Evolutionary conservation across 179 eudicot genomes (phyloP).

Genomic region (Spinacia oleracea): DNA sequence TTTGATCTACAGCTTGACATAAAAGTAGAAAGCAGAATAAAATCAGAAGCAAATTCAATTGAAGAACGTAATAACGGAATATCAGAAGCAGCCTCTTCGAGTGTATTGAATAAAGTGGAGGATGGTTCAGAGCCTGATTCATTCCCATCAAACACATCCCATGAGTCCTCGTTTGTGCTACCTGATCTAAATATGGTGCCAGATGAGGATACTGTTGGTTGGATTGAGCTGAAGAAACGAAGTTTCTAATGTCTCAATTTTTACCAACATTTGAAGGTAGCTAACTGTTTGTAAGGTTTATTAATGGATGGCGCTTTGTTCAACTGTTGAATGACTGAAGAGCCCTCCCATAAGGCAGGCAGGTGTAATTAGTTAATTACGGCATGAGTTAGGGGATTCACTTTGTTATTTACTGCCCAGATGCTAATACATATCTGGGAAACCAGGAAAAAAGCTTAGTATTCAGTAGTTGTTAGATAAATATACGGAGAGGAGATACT

Average conservation of each 20-base stretch:
- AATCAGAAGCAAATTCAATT: slow-evolving; percentile 28
- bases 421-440: slow-evolving; percentile 26
- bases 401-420: slow-evolving; percentile 26
- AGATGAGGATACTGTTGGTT: slow-evolving; percentile 36
- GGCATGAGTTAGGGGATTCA: slow-evolving; percentile 21
- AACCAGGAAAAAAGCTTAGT: slow-evolving; percentile 4
- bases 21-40: slow-evolving; percentile 30
- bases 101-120: slow-evolving; percentile 23
- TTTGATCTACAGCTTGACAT: slow-evolving; percentile 54
- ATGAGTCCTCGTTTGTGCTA: slow-evolving; percentile 46
- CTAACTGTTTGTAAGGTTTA: slow-evolving; percentile 26
- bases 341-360: slow-evolving; percentile 19
- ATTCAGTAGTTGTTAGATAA: slow-evolving; percentile 25
- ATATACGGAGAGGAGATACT: slow-evolving; percentile 24
- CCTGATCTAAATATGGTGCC: slow-evolving; percentile 79
- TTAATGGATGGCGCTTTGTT: slow-evolving; percentile 11
- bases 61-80: slow-evolving; percentile 28
- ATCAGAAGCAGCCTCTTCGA: slow-evolving; percentile 33
- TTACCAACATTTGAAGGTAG: slow-evolving; percentile 13
- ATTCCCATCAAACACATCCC: slow-evolving; percentile 20
- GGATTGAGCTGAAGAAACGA: slow-evolving; percentile 32
- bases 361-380: slow-evolving; percentile 39
- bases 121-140: slow-evolving; percentile 15
- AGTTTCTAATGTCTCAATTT: slow-evolving; percentile 2
- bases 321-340: slow-evolving; percentile 20